Conservation (phyloP, 1,139 yeast species). For the Pichia sp. region DNA sequence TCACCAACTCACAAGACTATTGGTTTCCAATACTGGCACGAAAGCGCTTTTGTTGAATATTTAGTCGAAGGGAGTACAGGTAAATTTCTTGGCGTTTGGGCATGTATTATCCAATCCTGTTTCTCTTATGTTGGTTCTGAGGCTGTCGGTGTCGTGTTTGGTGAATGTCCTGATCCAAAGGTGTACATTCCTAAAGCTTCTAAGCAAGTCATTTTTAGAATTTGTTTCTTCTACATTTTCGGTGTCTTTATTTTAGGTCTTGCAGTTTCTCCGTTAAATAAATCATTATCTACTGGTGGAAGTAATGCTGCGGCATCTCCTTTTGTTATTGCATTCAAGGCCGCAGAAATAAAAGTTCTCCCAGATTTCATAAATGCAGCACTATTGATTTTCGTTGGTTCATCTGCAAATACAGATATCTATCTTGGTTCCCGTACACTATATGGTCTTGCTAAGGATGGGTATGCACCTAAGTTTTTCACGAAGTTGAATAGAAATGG, state of each 20-base stretch:
- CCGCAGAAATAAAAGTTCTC: constrained; percentile 52
- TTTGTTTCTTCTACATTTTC: constrained; percentile 52
- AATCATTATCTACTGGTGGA: constrained; percentile 35
- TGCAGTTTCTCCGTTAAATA: constrained; percentile 39
- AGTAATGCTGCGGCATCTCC: constrained; percentile 58
- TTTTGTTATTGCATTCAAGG: constrained; percentile 57
- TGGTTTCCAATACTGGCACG: constrained; percentile 54
- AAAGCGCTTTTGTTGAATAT: constrained; percentile 9
- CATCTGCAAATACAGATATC: constrained; percentile 46
- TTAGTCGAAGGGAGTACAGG: constrained; percentile 31
- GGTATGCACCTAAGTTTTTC: constrained; percentile 41
- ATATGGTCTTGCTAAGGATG: constrained; percentile 40
- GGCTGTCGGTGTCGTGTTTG: constrained; percentile 41
- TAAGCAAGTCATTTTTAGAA: constrained; percentile 69
- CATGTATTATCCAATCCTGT: constrained; percentile 38
- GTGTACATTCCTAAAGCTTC: constrained; percentile 67
- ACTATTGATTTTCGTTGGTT: constrained; percentile 43
- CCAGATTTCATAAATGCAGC: constrained; percentile 53
- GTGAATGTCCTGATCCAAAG: constrained; percentile 44
- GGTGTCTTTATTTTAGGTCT: constrained; percentile 43
- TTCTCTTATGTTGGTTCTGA: constrained; percentile 52
- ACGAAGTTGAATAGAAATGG: constrained; percentile 12
- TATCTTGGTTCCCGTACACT: constrained; percentile 43
- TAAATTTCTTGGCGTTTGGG: constrained; percentile 36
- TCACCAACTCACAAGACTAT: constrained; percentile 11